Conservation (phyloP, 257 asterid genomes). For the Solanum lycopersicoides region DNA sequence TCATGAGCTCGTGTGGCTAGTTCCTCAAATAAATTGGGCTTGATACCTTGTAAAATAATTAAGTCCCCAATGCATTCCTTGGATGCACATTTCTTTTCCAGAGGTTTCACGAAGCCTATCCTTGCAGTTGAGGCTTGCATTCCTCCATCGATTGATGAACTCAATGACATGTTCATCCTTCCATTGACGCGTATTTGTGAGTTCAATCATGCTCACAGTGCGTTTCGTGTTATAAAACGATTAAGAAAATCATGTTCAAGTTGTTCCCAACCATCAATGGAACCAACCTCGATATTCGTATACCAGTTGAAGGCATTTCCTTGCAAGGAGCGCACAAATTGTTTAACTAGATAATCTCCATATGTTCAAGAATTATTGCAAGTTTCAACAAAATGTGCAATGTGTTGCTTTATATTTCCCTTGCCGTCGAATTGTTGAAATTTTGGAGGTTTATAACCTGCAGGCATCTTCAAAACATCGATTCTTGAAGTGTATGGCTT, state of each 20-base stretch:
- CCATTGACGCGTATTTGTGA: background rate
- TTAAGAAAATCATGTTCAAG: no score
- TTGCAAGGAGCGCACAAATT: background rate
- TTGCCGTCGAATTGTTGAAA: no score
- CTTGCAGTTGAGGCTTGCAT: no score
- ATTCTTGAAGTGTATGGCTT: no score
- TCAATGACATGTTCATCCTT: background rate
- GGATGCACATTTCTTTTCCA: background rate
- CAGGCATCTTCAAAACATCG: no score
- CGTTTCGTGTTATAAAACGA: fast-evolving
- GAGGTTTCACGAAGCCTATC: background rate
- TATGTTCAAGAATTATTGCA: background rate
- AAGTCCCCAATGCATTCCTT: background rate
- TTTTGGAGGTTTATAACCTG: no score
- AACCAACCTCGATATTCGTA: background rate
- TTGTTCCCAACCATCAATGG: background rate
- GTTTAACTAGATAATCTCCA: background rate
- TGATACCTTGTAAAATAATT: background rate
- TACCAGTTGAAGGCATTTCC: background rate
- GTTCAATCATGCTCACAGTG: background rate
- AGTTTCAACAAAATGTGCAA: no score
- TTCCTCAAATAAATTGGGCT: no score
- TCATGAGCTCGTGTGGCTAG: no score
- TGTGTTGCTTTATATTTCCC: no score
- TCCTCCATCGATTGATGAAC: background rate